Conservation (phyloP, 2,329 filamentous ascomycete species). For the Fusarium sarcochroum region DNA sequence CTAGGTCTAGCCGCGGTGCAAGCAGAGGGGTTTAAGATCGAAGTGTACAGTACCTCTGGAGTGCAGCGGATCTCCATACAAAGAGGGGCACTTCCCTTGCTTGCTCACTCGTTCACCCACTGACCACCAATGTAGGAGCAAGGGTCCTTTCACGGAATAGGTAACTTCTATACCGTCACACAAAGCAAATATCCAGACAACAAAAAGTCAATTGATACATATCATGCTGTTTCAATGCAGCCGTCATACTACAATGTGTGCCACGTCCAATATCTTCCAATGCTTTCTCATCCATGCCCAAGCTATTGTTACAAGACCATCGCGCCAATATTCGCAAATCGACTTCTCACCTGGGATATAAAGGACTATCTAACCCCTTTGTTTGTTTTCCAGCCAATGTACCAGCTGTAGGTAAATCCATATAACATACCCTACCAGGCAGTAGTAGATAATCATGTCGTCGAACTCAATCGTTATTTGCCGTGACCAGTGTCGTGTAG, state of each 20-base stretch:
- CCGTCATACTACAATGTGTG: constrained; percentile 24
- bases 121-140: constrained; percentile 1
- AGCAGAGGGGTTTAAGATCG: constrained; percentile 24
- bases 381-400: constrained; percentile 54
- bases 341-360: constrained; percentile 51
- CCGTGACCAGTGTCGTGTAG: constrained; percentile 27
- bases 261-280: constrained; percentile 31
- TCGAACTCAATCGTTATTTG: constrained; percentile 16
- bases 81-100: constrained; percentile 40
- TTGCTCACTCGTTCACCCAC: background rate
- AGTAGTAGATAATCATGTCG: constrained; percentile 20
- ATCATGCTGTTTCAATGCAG: constrained; percentile 25
- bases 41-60: background rate
- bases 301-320: constrained; percentile 43
- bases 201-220: constrained; percentile 33
- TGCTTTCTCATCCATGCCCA: constrained; percentile 41
- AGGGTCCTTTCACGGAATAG: constrained; percentile 15
- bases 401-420: constrained; percentile 41
- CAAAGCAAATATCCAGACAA: constrained; percentile 5
- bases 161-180: background rate
- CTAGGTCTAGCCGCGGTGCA: constrained; percentile 12
- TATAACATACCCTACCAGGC: constrained; percentile 35
- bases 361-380: constrained; percentile 68
- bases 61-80: constrained; percentile 27
- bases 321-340: constrained; percentile 34